Evolutionary conservation across 2,329 filamentous ascomycete genomes (phyloP).

Genomic region (Didymella sp.): DNA sequence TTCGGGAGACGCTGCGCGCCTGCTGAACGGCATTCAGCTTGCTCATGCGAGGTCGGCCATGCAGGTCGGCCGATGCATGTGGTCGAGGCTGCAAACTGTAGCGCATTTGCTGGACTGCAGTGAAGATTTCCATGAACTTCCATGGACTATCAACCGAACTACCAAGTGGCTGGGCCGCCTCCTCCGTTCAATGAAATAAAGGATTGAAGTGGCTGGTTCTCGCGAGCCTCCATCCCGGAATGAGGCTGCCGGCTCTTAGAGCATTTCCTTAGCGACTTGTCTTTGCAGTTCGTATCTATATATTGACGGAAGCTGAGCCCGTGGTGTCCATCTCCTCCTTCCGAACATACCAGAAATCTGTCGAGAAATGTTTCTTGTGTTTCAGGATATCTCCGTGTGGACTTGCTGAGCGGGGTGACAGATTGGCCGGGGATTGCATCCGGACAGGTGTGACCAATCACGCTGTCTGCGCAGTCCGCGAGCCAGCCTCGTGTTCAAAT

Average conservation of each 20-base stretch:
- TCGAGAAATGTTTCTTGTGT: neutral
- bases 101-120: too few species aligned
- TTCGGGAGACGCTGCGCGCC: neutral
- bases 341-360: neutral
- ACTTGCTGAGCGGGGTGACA: slow-evolving; percentile 7
- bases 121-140: too few species aligned
- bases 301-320: neutral
- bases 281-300: slow-evolving; percentile 3
- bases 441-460: slow-evolving; percentile 5
- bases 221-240: slow-evolving; percentile 4
- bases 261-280: slow-evolving; percentile 1
- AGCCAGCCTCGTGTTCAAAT: neutral
- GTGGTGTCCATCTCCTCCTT: neutral
- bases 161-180: neutral
- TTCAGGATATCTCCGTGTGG: slow-evolving; percentile 11
- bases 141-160: neutral
- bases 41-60: neutral
- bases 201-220: slow-evolving; percentile 2
- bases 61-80: slow-evolving; percentile 4
- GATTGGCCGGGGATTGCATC: neutral
- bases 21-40: neutral
- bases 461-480: neutral
- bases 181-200: neutral
- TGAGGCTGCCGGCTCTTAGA: slow-evolving; percentile 2
- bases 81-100: neutral